Evolutionary conservation across 495 filamentous ascomycete species (phyloP).

Genomic region (Pyronema omphalodes): DNA sequence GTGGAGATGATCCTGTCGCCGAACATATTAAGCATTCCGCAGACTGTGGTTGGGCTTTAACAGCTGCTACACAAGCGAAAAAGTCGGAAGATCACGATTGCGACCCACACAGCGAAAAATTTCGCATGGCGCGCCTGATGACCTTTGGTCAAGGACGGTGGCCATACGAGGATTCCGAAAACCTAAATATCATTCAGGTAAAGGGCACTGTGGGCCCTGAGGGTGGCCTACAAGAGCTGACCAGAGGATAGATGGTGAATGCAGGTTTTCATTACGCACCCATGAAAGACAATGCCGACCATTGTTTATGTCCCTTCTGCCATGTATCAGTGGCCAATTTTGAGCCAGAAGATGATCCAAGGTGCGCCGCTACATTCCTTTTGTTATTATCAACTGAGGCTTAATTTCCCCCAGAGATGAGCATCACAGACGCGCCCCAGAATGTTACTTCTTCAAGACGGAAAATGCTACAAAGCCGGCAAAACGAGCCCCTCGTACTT

Average conservation of each 20-base stretch:
- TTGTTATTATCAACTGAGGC: slow-evolving; percentile 17
- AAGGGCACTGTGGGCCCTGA: too few species aligned
- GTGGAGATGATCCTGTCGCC: slow-evolving; percentile 23
- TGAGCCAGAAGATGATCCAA: slow-evolving; percentile 75
- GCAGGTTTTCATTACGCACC: slow-evolving; percentile 87
- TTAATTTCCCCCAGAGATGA: slow-evolving; percentile 44
- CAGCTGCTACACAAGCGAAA: slow-evolving; percentile 47
- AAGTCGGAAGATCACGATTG: slow-evolving; percentile 38
- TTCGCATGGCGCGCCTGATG: slow-evolving; percentile 55
- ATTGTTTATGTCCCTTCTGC: slow-evolving; percentile 80
- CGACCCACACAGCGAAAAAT: slow-evolving; percentile 40
- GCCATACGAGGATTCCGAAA: slow-evolving; percentile 53
- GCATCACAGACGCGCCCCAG: slow-evolving; percentile 56
- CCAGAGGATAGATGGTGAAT: slow-evolving; percentile 49
- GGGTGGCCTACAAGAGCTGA: not conserved
- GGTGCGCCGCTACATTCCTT: not conserved
- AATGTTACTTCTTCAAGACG: slow-evolving; percentile 64
- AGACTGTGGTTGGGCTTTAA: slow-evolving; percentile 75
- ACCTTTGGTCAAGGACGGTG: slow-evolving; percentile 64
- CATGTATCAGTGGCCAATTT: slow-evolving; percentile 68
- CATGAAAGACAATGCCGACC: slow-evolving; percentile 54
- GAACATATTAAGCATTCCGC: slow-evolving; percentile 73
- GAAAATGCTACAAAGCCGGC: slow-evolving; percentile 27
- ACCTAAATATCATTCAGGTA: slow-evolving; percentile 1
- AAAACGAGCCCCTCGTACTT: slow-evolving; percentile 20